Evolutionary conservation across 352 stramenopile genomes (phyloP).

Genomic region (Globisporangium canariense): DNA sequence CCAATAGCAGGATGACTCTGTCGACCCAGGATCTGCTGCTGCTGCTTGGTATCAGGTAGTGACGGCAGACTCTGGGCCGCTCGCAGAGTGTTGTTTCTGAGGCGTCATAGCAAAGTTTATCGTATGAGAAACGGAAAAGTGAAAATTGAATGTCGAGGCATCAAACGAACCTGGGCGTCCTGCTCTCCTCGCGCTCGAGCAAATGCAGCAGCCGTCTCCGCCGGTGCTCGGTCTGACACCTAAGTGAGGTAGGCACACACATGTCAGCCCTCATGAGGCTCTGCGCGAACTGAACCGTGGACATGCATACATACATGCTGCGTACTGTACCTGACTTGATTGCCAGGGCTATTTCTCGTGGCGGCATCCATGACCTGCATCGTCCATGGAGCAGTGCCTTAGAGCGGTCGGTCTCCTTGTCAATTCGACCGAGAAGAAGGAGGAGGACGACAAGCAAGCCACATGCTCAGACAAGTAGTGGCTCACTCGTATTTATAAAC

Average conservation of each 20-base stretch:
- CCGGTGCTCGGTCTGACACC: slow-evolving; percentile 17
- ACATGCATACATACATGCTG: no score
- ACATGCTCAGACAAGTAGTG: neutral
- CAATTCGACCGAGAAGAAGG: neutral
- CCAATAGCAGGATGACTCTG: neutral
- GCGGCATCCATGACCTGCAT: slow-evolving; percentile 5
- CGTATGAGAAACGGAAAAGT: neutral
- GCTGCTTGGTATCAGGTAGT: slow-evolving; percentile 18
- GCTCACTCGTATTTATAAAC: neutral
- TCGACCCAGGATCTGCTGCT: neutral
- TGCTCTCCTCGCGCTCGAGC: slow-evolving; percentile 24
- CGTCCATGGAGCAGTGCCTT: neutral
- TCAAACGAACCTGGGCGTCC: slow-evolving; percentile 16
- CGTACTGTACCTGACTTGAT: slow-evolving; percentile 1
- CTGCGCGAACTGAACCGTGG: no score
- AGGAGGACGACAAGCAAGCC: neutral
- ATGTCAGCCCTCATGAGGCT: no score
- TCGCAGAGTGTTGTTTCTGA: slow-evolving; percentile 12
- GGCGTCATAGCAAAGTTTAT: neutral
- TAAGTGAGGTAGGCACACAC: no score
- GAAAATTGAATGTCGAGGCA: neutral
- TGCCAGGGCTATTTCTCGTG: neutral
- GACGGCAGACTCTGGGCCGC: slow-evolving; percentile 33
- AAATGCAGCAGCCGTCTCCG: slow-evolving; percentile 24
- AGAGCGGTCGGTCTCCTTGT: neutral